Base-by-base conservation (phyloP, 2,329 filamentous ascomycete species). In the Paecilomyces formosus region DNA sequence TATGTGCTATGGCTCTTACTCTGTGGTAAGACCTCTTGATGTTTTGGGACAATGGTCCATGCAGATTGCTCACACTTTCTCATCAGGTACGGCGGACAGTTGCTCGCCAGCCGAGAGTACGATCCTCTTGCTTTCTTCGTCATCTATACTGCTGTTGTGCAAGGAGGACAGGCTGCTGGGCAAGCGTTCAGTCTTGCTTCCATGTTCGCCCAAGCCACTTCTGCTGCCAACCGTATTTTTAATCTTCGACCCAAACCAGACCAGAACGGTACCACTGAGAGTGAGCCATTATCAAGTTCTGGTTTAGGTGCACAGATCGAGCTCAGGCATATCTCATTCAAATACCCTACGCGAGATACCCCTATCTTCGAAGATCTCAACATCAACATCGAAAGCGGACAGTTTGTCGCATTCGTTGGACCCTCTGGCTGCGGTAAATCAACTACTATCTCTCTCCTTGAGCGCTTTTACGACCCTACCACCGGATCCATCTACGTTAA, bases 111-210 rank as follows among this genome's bases (percentile, higher is more conserved):
- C 3, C 73, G 76, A 3, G 82, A 88, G 65, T 79, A 78, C 53
- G 64, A 69, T 22, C 66, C 72, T 1, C 60, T 72, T 3, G 70
- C 79, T 21, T 85, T 85, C 66, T 85, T 84, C 65, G 77, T 82
- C 1, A 77, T 83, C 30, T 89, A 87, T 69, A 85, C 88, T 70
- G 83, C 86, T 0, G 79, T 88, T 8, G 82, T 89, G 28, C 83
- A 89, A 62, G 86, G 86, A 1, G 85, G 85, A 6, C 86, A 91
- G 70, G 78, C 80, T 0, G 85, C 87, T 0, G 88, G 86, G 0
- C 82, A 87, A 61, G 84, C 86, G 58, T 84, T 91, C 61, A 83
- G 83, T 50, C 88, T 88, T 63, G 84, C 84, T 0, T 84, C 86
- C 6, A 88, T 72, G 57, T 68, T 77, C 33, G 73, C 74, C 0